These are phyloP conservation scores for Xylariaceae sp. DNA, from an alignment of 2,329 filamentous ascomycete species.

Conservation along the genomic window DNA sequence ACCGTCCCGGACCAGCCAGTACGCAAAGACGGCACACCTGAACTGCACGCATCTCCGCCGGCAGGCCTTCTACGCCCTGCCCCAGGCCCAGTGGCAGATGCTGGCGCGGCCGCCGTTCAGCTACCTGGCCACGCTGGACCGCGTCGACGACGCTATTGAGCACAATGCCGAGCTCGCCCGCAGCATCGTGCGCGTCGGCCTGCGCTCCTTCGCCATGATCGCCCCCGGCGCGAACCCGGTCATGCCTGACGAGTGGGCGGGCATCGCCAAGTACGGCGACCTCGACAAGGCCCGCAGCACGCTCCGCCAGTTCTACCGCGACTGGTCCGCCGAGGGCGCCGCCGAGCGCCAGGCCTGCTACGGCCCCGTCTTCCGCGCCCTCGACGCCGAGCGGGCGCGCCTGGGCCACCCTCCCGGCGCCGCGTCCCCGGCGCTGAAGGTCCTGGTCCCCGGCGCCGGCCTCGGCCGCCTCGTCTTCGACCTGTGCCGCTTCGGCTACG, in stretches of 20 bases:
- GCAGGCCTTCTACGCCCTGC: constrained; percentile 87
- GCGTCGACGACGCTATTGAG: constrained; percentile 82
- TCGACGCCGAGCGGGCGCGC: constrained; percentile 40
- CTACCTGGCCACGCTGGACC: constrained; percentile 68
- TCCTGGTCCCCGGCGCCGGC: constrained; percentile 86
- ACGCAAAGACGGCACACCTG: constrained; percentile 76
- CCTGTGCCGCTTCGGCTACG: constrained; percentile 63
- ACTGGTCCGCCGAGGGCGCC: constrained; percentile 78
- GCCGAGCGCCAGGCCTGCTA: constrained; percentile 72
- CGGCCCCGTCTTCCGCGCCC: constrained; percentile 59
- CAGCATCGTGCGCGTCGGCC: constrained; percentile 63
- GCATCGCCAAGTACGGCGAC: constrained; percentile 63
- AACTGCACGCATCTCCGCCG: constrained; percentile 86
- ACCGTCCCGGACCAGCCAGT: constrained; percentile 59
- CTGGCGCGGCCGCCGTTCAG: constrained; percentile 76
- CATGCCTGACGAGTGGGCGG: constrained; percentile 59
- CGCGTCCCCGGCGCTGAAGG: constrained; percentile 39
- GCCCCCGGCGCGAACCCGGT: constrained; percentile 22
- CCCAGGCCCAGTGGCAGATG: constrained; percentile 74
- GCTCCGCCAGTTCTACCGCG: constrained; percentile 85
- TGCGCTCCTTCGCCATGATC: constrained; percentile 55
- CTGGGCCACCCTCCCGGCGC: constrained; percentile 12
- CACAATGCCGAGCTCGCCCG: constrained; percentile 77
- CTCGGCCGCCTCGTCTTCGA: constrained; percentile 87
- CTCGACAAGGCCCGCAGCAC: constrained; percentile 90